Conservation (phyloP, 768 basidiomycete genomes). For the Phallus indusiatus region DNA sequence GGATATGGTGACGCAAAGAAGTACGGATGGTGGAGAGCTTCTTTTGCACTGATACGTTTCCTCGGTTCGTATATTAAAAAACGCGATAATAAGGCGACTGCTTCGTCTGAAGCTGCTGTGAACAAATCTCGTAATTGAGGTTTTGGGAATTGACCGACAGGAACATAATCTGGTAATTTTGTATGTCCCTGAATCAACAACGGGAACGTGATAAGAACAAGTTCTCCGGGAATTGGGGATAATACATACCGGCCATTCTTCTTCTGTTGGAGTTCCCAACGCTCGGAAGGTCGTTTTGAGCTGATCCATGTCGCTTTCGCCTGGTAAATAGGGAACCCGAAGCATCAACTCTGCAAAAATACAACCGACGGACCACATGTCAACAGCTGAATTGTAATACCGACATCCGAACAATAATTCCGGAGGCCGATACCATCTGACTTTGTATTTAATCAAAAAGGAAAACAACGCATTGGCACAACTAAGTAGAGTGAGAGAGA, state of each 20-base stretch:
- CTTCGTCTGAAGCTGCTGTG: conserved; percentile 80
- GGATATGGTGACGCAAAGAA: conserved; percentile 83
- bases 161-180: conserved; percentile 82
- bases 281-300: conserved; percentile 90
- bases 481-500: not conserved
- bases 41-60: conserved; percentile 67
- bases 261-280: conserved; percentile 90
- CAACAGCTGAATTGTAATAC: conserved; percentile 86
- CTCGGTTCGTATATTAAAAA: conserved; percentile 82
- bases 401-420: conserved; percentile 88
- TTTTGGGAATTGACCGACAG: conserved; percentile 79
- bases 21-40: conserved; percentile 80
- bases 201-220: not conserved
- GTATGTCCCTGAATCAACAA: conserved; percentile 60
- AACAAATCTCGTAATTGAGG: conserved; percentile 78
- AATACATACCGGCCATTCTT: conserved; percentile 85
- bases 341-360: conserved; percentile 98
- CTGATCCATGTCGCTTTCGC: conserved; percentile 95
- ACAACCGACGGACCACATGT: conserved; percentile 96
- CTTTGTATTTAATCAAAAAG: not conserved
- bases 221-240: not conserved
- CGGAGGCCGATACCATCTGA: conserved; percentile 95
- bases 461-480: conserved; percentile 2
- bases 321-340: conserved; percentile 89
- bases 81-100: conserved; percentile 70